phyloP scores from a whole-genome alignment of 352 stramenopile species.

The Globisporangium emineosum region DNA sequence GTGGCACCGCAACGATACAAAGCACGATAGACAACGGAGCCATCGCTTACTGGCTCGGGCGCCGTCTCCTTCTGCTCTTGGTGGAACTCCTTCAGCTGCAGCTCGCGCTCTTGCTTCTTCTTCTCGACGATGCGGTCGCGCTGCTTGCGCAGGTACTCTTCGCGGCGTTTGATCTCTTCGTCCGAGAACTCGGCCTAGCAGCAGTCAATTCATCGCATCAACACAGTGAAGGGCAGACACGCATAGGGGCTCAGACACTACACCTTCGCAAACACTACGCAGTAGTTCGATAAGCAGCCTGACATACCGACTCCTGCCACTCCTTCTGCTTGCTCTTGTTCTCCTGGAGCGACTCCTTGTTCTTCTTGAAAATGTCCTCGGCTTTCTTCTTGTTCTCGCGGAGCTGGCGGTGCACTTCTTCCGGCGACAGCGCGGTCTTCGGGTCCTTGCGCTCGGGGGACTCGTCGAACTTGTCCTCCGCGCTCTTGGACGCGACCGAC shows the following conservation, averaged over 20 bases:
- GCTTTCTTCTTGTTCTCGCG: slow-evolving; percentile 66
- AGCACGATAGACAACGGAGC: neutral
- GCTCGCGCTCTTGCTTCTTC: slow-evolving; percentile 74
- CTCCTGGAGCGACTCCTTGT: slow-evolving; percentile 69
- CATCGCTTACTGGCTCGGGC: slow-evolving; percentile 37
- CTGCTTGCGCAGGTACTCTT: slow-evolving; percentile 72
- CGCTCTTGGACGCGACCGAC: slow-evolving; percentile 48
- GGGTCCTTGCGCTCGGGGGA: slow-evolving; percentile 25
- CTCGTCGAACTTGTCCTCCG: slow-evolving; percentile 61
- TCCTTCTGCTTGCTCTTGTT: slow-evolving; percentile 70
- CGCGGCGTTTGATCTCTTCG: slow-evolving; percentile 64
- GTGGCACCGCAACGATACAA: neutral
- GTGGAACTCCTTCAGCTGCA: slow-evolving; percentile 70
- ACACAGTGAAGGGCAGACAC: neutral
- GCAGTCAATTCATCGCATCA: neutral
- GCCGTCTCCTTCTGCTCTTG: slow-evolving; percentile 66
- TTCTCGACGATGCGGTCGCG: slow-evolving; percentile 79
- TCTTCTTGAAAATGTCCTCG: slow-evolving; percentile 70
- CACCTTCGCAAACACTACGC: neutral
- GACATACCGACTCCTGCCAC: slow-evolving; percentile 38
- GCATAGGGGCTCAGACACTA: too few species aligned
- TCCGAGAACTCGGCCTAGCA: slow-evolving; percentile 60
- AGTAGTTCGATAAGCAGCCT: too few species aligned
- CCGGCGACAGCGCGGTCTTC: slow-evolving; percentile 30
- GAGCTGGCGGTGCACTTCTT: slow-evolving; percentile 56